Conservation (phyloP, 306 rosid genomes). For the Pyrus communis region DNA sequence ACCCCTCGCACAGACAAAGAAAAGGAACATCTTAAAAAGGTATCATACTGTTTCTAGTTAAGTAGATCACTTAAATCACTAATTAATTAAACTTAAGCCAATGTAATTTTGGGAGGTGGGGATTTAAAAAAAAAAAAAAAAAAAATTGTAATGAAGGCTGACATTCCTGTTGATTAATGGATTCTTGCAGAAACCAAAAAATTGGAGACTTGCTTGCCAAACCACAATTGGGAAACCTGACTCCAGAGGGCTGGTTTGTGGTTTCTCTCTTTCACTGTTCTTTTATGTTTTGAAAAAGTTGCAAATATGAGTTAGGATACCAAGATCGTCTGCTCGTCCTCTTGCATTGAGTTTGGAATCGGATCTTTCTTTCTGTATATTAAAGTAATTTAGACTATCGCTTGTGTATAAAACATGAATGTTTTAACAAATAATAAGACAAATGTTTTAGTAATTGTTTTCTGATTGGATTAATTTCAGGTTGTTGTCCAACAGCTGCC, state of each 20-base stretch:
- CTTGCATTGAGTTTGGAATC: background rate
- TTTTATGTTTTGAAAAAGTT: background rate
- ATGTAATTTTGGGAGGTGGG: background rate
- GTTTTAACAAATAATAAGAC: background rate
- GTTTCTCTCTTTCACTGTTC: background rate
- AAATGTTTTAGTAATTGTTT: background rate
- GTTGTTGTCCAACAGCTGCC: conserved; percentile 78
- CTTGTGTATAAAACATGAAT: background rate
- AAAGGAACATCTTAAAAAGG: conserved; percentile 66
- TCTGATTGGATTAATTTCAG: conserved; percentile 21
- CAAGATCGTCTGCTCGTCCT: background rate
- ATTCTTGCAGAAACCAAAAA: conserved; percentile 72
- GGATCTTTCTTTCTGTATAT: background rate
- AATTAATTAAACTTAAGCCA: background rate
- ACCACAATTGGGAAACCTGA: conserved; percentile 66
- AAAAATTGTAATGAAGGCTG: background rate
- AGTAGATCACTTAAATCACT: background rate
- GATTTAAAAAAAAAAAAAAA: background rate
- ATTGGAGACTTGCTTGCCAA: conserved; percentile 98
- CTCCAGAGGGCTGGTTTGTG: conserved; percentile 68
- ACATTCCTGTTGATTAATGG: background rate
- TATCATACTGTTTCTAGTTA: conserved; percentile 1
- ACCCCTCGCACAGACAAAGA: conserved; percentile 76
- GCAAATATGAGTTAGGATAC: background rate
- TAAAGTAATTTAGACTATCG: background rate